Conservation (phyloP, 345 rosid species). For the Orychophragmus violaceus region DNA sequence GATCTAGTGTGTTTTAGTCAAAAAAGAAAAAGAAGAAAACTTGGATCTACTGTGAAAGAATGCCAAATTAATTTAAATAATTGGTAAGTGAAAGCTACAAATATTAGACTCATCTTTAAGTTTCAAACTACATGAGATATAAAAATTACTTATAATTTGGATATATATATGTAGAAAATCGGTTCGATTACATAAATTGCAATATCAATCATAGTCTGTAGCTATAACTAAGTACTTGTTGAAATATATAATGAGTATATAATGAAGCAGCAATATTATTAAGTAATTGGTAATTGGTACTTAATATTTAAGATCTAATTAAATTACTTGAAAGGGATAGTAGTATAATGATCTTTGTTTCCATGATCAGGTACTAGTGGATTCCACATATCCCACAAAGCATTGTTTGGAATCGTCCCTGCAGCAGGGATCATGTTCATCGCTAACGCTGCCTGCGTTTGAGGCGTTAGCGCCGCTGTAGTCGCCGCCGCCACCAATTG, state of each 20-base stretch:
- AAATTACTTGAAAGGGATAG: conserved; percentile 55
- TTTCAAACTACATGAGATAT: not conserved
- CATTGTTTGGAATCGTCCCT: conserved; percentile 31
- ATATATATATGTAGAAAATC: not conserved
- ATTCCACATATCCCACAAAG: conserved; percentile 84
- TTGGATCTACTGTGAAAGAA: not conserved
- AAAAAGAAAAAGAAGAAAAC: not conserved
- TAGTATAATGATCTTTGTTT: conserved; percentile 41
- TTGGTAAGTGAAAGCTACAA: not conserved
- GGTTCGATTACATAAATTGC: conserved; percentile 22
- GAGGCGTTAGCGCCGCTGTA: conserved; percentile 20
- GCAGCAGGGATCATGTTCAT: conserved; percentile 40
- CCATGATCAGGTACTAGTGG: conserved; percentile 52
- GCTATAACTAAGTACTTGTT: conserved; percentile 8
- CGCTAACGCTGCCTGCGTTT: conserved; percentile 36
- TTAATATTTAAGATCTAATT: not conserved
- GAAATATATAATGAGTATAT: conserved; percentile 3
- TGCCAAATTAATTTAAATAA: not conserved
- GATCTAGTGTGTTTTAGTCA: not conserved
- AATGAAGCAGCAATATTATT: not conserved
- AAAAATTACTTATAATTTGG: not conserved
- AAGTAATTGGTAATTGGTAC: not conserved
- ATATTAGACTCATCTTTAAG: not conserved
- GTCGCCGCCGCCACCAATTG: conserved; percentile 36
- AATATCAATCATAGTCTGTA: conserved; percentile 11